A percentile compares a stretch with the other conserved stretches of the same genome.
Evolutionary conservation across 768 basidiomycete species (phyloP).

Genomic region (Macrolepiota dolichaula): DNA sequence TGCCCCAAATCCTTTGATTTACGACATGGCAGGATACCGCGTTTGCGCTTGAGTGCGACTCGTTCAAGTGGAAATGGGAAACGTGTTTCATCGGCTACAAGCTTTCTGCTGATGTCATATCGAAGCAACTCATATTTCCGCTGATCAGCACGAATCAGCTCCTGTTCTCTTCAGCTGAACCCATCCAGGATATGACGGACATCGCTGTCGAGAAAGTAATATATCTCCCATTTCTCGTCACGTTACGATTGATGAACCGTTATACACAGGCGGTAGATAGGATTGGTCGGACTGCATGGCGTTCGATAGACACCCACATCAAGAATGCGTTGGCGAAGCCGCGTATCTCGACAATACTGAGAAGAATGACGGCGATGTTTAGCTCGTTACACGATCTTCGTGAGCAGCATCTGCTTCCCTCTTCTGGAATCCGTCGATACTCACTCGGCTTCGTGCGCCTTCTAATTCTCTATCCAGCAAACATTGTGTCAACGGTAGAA

Average conservation of each 20-base stretch:
- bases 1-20: slow-evolving; percentile 11
- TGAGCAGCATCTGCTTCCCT: slow-evolving; percentile 32
- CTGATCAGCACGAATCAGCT: slow-evolving; percentile 70
- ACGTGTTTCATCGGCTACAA: slow-evolving; percentile 60
- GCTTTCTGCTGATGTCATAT: slow-evolving; percentile 67
- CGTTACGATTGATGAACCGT: not conserved
- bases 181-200: slow-evolving; percentile 52
- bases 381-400: slow-evolving; percentile 65
- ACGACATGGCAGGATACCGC: slow-evolving; percentile 54
- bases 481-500: slow-evolving; percentile 43
- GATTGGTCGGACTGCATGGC: slow-evolving; percentile 63
- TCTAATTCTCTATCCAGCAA: slow-evolving; percentile 41
- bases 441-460: slow-evolving; percentile 7
- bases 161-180: slow-evolving; percentile 59
- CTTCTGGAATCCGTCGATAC: slow-evolving; percentile 12
- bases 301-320: slow-evolving; percentile 67
- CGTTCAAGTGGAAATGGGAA: slow-evolving; percentile 82
- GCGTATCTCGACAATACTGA: slow-evolving; percentile 60
- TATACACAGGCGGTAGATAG: slow-evolving; percentile 60
- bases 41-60: slow-evolving; percentile 53
- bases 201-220: slow-evolving; percentile 69
- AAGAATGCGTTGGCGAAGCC: slow-evolving; percentile 70
- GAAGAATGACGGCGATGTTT: slow-evolving; percentile 69
- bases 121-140: slow-evolving; percentile 75
- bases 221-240: not conserved